phyloP scores from a whole-genome alignment of 371 early-diverging fungal species.

The Mortierella sp. region DNA sequence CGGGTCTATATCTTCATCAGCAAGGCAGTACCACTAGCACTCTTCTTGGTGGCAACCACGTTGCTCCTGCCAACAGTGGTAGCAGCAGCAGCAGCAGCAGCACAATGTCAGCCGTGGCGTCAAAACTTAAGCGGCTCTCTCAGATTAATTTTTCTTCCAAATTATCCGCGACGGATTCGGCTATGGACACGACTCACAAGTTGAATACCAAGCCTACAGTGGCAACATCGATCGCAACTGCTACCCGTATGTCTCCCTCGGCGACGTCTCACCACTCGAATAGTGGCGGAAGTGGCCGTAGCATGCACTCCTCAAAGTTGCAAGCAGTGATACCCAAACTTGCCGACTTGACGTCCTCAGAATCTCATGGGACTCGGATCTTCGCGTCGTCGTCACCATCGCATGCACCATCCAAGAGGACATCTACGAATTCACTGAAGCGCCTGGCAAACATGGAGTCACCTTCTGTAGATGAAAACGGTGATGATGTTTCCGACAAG shows the following conservation, averaged over 20 bases:
- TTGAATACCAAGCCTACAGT: slow-evolving; percentile 50
- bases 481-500: background rate
- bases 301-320: slow-evolving; percentile 7
- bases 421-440: slow-evolving; percentile 30
- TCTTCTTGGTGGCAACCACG: too few relatives aligned
- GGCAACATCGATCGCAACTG: slow-evolving; percentile 47
- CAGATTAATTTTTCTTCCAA: slow-evolving; percentile 33
- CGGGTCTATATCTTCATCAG: slow-evolving; percentile 15
- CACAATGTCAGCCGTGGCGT: slow-evolving; percentile 21
- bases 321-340: slow-evolving; percentile 29
- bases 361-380: slow-evolving; percentile 15
- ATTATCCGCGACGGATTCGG: slow-evolving; percentile 24
- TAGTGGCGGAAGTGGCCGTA: background rate
- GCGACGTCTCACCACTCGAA: slow-evolving; percentile 14
- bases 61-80: background rate
- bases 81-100: slow-evolving; percentile 11
- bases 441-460: slow-evolving; percentile 38
- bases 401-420: slow-evolving; percentile 34
- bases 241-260: slow-evolving; percentile 33
- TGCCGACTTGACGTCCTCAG: slow-evolving; percentile 12
- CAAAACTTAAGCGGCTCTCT: slow-evolving; percentile 46
- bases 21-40: slow-evolving; percentile 11
- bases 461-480: slow-evolving; percentile 1
- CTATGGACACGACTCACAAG: slow-evolving; percentile 17
- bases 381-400: slow-evolving; percentile 29